Conservation (phyloP, 768 basidiomycete species). For the Serendipita sp. region DNA sequence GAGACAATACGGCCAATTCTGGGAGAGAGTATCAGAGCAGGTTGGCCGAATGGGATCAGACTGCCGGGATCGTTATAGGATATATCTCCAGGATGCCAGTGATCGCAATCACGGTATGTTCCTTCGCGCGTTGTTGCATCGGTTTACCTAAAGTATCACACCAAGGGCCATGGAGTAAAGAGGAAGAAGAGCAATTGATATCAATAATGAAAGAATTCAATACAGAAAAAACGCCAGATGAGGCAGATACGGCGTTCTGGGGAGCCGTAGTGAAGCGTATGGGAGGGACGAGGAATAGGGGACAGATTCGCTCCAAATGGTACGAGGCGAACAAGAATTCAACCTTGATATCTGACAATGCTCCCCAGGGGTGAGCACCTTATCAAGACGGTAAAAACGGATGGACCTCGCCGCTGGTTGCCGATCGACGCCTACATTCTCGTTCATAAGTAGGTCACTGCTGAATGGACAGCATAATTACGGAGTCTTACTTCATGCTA, state of each 20-base stretch:
- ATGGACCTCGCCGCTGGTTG: constrained; percentile 59
- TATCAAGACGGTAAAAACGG: constrained; percentile 54
- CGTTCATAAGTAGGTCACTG: constrained; percentile 53
- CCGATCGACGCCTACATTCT: constrained; percentile 64
- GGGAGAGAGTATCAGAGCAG: constrained; percentile 57
- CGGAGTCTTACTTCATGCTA: constrained; percentile 18
- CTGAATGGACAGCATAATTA: background rate
- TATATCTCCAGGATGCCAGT: constrained; percentile 58
- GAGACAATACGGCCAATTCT: constrained; percentile 50
- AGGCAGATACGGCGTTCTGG: constrained; percentile 59
- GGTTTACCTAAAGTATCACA: background rate
- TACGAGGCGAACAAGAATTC: constrained; percentile 20
- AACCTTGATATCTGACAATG: background rate
- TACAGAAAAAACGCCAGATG: constrained; percentile 54
- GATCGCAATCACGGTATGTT: constrained; percentile 40
- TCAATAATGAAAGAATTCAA: constrained; percentile 50
- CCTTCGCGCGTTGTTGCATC: background rate
- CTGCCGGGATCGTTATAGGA: constrained; percentile 75
- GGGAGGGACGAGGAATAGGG: constrained; percentile 58
- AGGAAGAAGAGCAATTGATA: constrained; percentile 62
- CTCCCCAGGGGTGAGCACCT: constrained; percentile 41
- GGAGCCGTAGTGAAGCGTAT: constrained; percentile 58
- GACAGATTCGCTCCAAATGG: constrained; percentile 86
- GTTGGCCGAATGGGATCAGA: constrained; percentile 68
- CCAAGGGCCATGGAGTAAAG: constrained; percentile 56